phyloP scores from a whole-genome alignment of 164 flowering plant genomes.

The Malania oleifera region DNA sequence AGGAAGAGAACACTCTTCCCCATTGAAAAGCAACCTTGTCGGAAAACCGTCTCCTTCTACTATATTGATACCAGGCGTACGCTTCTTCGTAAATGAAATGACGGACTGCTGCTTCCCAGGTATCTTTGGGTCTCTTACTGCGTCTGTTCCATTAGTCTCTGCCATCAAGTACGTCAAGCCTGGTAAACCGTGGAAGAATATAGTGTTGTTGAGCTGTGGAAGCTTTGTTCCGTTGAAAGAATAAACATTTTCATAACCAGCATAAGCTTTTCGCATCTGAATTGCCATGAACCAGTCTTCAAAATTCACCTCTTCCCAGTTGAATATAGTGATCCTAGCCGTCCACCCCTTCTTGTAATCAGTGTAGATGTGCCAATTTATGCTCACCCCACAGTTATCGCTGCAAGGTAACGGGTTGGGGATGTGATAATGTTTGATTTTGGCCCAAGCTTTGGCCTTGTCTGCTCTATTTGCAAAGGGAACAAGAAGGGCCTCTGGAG shows the following conservation, averaged over 20 bases:
- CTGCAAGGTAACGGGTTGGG: constrained; percentile 53
- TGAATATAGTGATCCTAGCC: constrained; percentile 67
- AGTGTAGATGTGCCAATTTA: constrained; percentile 68
- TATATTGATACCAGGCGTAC: constrained; percentile 40
- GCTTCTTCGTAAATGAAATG: constrained; percentile 69
- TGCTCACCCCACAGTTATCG: constrained; percentile 74
- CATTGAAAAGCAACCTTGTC: constrained; percentile 65
- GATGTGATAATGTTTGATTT: constrained; percentile 31
- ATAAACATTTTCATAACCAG: constrained; percentile 57
- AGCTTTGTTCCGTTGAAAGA: constrained; percentile 78
- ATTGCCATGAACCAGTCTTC: constrained; percentile 78
- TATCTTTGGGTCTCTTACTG: constrained; percentile 44
- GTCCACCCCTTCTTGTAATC: constrained; percentile 74
- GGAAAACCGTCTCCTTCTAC: constrained; percentile 83
- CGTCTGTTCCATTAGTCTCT: constrained; percentile 53
- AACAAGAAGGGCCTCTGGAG: constrained; percentile 62
- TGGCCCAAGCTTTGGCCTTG: constrained; percentile 63
- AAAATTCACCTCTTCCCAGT: constrained; percentile 52
- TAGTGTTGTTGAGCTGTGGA: constrained; percentile 38
- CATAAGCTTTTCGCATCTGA: constrained; percentile 44
- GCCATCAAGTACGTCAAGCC: constrained; percentile 65
- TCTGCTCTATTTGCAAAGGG: constrained; percentile 57
- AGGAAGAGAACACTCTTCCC: constrained; percentile 91
- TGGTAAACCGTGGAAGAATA: constrained; percentile 65
- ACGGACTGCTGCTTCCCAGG: constrained; percentile 94